Base-by-base conservation (phyloP, 352 stramenopile genomes). In the Phytophthora idaei region DNA sequence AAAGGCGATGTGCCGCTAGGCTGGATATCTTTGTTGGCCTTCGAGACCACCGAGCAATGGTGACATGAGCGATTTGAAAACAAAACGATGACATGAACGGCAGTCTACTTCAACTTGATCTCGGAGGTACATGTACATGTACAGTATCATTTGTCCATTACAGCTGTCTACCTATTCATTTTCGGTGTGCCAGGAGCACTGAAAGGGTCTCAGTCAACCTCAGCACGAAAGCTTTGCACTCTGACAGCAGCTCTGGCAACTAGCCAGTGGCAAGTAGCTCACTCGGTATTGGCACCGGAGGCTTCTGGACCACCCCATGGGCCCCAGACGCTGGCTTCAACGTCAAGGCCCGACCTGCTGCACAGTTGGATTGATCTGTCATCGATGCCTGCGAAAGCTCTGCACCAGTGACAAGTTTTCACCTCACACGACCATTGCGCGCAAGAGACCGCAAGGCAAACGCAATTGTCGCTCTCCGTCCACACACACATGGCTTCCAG, bases 61-160 rank as follows among this genome's bases (percentile, higher is more conserved):
- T 57, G 57, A 39, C 57, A 29, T n/a, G 28, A 44, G 36, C 37
- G 57, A 64, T 57, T 64, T 60, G 41, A 57, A 66, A 59, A 47
- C 48, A 59, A 46, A 12, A 4, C 37, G 39, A 47, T 59, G 49
- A 45, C 37, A 65, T 52, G 46, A 64, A 50, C 46, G 25, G 15
- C 17, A 45, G 25, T 10, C 7, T 55, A 52, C 52, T 55, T 62
- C 60, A 67, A 57, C 36, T 37, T 29, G 39, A n/a, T 49, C 25
- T 14, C 45, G 32, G 32, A 45, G 37, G 37, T 45, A 41, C 4
- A 37, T 37, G 6, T 37, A 37, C 32, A 12, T 21, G 21, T 21
- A 21, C 21, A 21, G 21, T 21, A 21, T 9, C 32, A 37, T 37
- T 37, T 12, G 21, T 21, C 8, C 5, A 37, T 37, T 37, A 12